Conservation (phyloP, 257 asterid species). For the Thymus quinquecostatus region DNA sequence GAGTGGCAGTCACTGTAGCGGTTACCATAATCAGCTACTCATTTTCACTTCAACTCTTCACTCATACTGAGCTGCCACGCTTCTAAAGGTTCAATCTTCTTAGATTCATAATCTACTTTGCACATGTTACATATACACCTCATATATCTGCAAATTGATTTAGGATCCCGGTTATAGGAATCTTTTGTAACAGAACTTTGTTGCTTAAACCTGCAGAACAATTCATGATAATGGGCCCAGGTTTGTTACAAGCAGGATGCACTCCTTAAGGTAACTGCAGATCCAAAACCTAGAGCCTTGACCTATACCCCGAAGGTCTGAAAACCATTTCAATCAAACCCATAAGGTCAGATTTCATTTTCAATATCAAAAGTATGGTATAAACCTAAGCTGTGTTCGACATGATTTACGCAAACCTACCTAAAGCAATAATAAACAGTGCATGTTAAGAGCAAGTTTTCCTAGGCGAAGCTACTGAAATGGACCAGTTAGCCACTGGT, state of each 20-base stretch:
- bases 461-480: constrained; percentile 8
- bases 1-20: background rate
- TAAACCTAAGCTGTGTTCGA: background rate
- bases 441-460: background rate
- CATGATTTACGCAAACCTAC: background rate
- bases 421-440: background rate
- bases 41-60: background rate
- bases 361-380: background rate
- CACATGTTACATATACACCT: background rate
- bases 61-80: constrained; percentile 1
- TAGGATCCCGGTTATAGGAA: background rate
- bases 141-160: background rate
- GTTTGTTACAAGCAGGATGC: background rate
- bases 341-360: constrained; percentile 18
- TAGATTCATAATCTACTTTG: background rate
- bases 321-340: background rate
- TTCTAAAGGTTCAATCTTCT: constrained; percentile 9
- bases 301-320: background rate
- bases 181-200: background rate
- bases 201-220: background rate
- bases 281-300: background rate
- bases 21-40: background rate
- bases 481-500: background rate
- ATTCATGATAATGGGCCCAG: background rate
- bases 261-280: background rate